A percentile compares a stretch with the other conserved stretches of the same genome.
phyloP scores from a whole-genome alignment of 2,329 filamentous ascomycete species.

The Metarhizium brunneum region DNA sequence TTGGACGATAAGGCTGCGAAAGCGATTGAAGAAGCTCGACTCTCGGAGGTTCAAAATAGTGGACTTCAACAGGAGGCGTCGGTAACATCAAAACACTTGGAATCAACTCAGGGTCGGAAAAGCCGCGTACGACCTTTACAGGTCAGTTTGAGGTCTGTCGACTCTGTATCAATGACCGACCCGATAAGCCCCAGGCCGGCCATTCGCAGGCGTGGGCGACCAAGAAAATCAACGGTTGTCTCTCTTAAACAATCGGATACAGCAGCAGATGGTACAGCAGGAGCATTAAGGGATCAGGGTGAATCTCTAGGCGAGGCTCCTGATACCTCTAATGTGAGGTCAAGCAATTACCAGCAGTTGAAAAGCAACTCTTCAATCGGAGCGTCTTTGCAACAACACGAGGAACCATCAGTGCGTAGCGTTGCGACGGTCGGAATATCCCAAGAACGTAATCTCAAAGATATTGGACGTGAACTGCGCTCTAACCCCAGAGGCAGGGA shows the following conservation, averaged over 20 bases:
- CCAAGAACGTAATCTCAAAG: neutral
- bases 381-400: too few species aligned
- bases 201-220: conserved; percentile 18
- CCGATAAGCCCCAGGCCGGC: neutral
- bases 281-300: neutral
- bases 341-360: neutral
- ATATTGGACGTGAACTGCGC: neutral
- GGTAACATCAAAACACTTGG: neutral
- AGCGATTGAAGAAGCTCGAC: neutral
- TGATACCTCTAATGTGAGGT: neutral
- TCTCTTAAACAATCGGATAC: neutral
- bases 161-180: neutral
- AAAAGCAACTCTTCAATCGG: neutral
- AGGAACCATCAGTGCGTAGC: neutral
- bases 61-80: conserved; percentile 6
- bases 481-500: neutral
- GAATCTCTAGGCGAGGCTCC: neutral
- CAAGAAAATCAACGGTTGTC: conserved; percentile 11
- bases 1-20: conserved; percentile 20
- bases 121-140: conserved; percentile 17
- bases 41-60: neutral
- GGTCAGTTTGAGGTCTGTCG: conserved; percentile 1
- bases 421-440: neutral
- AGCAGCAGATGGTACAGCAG: neutral
- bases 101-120: conserved; percentile 7